A percentile compares a stretch with the other conserved stretches of the same genome.
phyloP scores from a whole-genome alignment of 1,284 basidiomycete species.

The Ceratobasidium sp. region DNA sequence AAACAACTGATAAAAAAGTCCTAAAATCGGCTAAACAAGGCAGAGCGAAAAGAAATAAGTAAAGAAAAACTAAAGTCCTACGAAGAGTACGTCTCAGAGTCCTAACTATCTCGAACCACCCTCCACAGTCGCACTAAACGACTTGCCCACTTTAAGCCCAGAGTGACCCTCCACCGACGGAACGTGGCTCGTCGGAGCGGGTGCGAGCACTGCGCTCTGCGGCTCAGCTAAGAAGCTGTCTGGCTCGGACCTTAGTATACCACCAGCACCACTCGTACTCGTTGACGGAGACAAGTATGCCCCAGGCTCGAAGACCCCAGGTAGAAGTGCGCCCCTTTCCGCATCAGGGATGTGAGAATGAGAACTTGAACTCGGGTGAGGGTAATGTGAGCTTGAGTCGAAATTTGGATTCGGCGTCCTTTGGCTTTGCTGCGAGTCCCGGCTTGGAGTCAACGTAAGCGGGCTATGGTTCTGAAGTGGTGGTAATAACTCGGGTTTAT shows the following conservation, averaged over 20 bases:
- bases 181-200: not conserved
- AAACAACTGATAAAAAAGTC: too few relatives aligned
- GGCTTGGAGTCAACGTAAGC: not conserved
- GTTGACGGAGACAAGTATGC: conserved; percentile 7
- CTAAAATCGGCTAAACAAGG: too few relatives aligned
- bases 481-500: not conserved
- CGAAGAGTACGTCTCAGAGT: too few relatives aligned
- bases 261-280: not conserved
- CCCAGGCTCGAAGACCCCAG: conserved; percentile 27
- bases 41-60: too few relatives aligned
- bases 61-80: too few relatives aligned
- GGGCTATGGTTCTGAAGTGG: not conserved
- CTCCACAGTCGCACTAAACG: conserved; percentile 23
- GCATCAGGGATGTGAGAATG: not conserved
- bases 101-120: not conserved
- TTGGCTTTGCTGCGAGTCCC: not conserved
- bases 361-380: not conserved
- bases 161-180: not conserved
- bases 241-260: not conserved
- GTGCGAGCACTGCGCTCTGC: not conserved
- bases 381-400: not conserved
- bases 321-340: conserved; percentile 14
- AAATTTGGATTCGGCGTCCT: not conserved
- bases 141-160: conserved; percentile 1
- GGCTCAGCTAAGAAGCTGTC: not conserved